Evolutionary conservation across 2,329 filamentous ascomycete species (phyloP).

Genomic region (Pseudogymnoascus sp.): DNA sequence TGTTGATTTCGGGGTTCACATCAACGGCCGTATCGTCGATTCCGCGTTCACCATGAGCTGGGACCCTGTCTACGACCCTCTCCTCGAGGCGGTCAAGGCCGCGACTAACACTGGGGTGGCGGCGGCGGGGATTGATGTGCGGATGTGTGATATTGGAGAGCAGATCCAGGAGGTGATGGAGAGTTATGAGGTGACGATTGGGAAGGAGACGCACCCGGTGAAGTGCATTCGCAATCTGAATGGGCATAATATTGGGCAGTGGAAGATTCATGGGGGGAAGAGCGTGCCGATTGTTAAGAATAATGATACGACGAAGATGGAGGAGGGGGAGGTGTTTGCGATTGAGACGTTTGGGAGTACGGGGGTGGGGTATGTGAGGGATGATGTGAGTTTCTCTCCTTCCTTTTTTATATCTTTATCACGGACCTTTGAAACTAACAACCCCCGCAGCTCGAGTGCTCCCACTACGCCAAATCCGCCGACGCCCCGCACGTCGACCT

Average conservation of each 20-base stretch:
- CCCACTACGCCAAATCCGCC: conserved; percentile 71
- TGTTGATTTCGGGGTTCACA: conserved; percentile 63
- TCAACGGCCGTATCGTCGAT: conserved; percentile 65
- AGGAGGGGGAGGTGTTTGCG: conserved; percentile 90
- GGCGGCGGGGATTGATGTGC: conserved; percentile 87
- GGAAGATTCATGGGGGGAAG: conserved; percentile 87
- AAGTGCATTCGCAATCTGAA: conserved; percentile 48
- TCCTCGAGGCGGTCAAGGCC: conserved; percentile 58
- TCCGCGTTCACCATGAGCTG: conserved; percentile 64
- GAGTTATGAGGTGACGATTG: conserved; percentile 50
- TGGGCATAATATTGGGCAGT: conserved; percentile 77
- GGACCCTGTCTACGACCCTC: conserved; percentile 59
- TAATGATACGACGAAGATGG: conserved; percentile 88
- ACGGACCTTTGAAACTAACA: conserved; percentile 11
- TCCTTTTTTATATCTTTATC: not conserved
- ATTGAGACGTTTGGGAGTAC: conserved; percentile 96
- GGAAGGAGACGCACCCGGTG: conserved; percentile 43
- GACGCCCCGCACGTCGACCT: conserved; percentile 71
- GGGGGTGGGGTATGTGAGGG: conserved; percentile 76
- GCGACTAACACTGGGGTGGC: conserved; percentile 70
- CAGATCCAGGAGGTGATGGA: conserved; percentile 55
- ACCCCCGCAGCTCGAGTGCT: conserved; percentile 58
- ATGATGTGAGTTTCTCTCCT: conserved; percentile 54
- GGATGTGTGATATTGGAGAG: conserved; percentile 61
- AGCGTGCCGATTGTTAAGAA: conserved; percentile 90